Evolutionary conservation across 805 yeast genomes (phyloP), one percentile per base, ranked within the genome.

Genomic region (Candida tallmaniae): DNA sequence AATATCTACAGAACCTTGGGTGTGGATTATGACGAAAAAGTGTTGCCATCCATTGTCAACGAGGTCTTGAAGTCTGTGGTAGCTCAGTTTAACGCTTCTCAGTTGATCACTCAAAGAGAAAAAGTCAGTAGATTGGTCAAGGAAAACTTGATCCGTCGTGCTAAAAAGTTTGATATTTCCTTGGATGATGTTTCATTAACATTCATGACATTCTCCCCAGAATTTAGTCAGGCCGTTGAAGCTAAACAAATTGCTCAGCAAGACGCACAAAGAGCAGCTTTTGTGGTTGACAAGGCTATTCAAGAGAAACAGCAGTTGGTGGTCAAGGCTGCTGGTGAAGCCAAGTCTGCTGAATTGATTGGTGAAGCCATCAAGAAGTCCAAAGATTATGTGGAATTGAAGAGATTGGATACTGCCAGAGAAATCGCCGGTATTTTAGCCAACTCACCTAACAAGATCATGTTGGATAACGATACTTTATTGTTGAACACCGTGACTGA

Each of bases 231-330:
- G 29, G 97, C 97, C 4, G 98, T 93, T 36, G 98, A 93, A 68
- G 95, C 96, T 39, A 93, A 93, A 65, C 98, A 93, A 70, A 93
- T 93, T 63, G 97, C 98, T 19, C 98, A 93, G 63, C 98, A 93
- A 70, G 98, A 93, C 58, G 97, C 98, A 14, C 97, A 93, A 66
- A 81, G 95, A 61, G 97, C 98, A 6, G 97, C 97, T 0, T 93
- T 89, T 49, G 72, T 93, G 27, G 98, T 93, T 34, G 98, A 93
- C 61, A 86, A 88, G 58, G 98, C 98, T 6, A 79, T 85, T 50
- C 98, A 93, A 65, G 97, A 93, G 67, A 93, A 93, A 61, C 97
- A 93, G 65, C 95, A 94, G 57, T 73, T 87, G 69, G 95, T 93
- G 44, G 97, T 93, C 38, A 87, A 83, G 62, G 97, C 98, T 9